Base-by-base conservation (phyloP, 73 alveolate species). In the Urostyla sp. region DNA sequence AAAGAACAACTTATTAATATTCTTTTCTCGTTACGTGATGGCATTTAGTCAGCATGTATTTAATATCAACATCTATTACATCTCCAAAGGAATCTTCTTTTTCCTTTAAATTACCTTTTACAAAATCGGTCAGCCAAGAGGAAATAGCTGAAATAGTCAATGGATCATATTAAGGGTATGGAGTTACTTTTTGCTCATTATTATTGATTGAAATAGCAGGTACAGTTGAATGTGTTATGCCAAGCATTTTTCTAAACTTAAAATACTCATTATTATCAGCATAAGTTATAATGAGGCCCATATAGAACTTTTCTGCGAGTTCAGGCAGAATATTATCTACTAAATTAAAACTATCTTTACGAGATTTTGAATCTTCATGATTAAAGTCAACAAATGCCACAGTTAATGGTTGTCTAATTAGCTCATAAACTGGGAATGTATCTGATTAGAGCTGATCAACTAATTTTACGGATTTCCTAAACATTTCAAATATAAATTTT, bases 141-240 rank as follows among this genome's bases (percentile, higher is more conserved):
- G 23, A 26, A 31, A 69, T 16, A 7, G 26, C 13, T 21, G 45
- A 50, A 1, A 15, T 38, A 5, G 84, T 84, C 35, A 84, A 18
- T 13, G 34, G 54, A 30, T 43, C 37, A 26, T 59, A 44, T 40
- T 81, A 36, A 3, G 87, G 88, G 49, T 27, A 84, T 18, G 83
- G 84, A 20, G 75, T 48, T 18, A 80, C 76, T 49, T 35, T 73
- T 24, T 67, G 72, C 31, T 75, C 92, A 26, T 51, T 75, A 15
- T 27, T 46, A 26, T 53, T 72, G 16, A 84, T 37, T 13, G 88
- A 75, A 15, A 84, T 21, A 7, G 92, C 79, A 16, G 92, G 92
- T 0, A 72, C 49, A 27, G 58, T 81, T 11, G 57, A 49, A 66
- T 82, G 84, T 0, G 55, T 20, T n/a, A 84, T 74, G 16, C 82